Base-by-base conservation (phyloP, 768 basidiomycete genomes). In the Mycena galopus region DNA sequence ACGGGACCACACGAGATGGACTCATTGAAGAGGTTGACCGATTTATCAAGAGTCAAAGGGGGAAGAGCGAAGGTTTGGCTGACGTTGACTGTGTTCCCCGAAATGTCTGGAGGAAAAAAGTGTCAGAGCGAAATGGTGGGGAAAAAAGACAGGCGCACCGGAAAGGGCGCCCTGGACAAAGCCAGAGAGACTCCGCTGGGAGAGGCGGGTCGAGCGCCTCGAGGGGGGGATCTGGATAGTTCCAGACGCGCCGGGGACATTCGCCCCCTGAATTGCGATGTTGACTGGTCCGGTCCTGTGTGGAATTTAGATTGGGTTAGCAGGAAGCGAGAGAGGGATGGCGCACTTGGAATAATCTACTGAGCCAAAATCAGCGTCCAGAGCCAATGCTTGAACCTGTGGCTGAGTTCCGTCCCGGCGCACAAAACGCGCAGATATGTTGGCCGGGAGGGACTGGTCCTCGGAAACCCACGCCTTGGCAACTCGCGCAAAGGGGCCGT, bases 41-140 rank as follows among this genome's bases (percentile, higher is more conserved):
- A 73, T 72, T 82, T 77, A 75, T 83, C 65, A 21, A 84, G 74
- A 44, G 78, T 77, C 32, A 87, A 16, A 11, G 84, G 80, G 10
- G 69, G 55, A 7, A 86, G 77, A 6, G 75, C 75, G 23, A 77
- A 73, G 12, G 80, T 76, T 23, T 84, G 80, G 67, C 79, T 77
- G 33, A 81, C 64, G 35, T 82, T 75, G 69, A 57, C 10, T 11
- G 58, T 35, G 58, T 67, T 67, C 16, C 32, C n/a, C 35, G 47
- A 47, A 19, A 67, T 67, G 10, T 42, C 66, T 59, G 57, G 50
- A 23, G 9, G 23, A 25, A 6, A 16, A 59, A 37, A 32, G 10
- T 4, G 21, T 11, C 11, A 16, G 16, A 10, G 25, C 21, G 21
- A 39, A 6, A 25, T 1, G 42, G 8, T 4, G 35, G 11, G 32